phyloP scores from a whole-genome alignment of 805 yeast genomes.

The Myxozyma geophila region DNA sequence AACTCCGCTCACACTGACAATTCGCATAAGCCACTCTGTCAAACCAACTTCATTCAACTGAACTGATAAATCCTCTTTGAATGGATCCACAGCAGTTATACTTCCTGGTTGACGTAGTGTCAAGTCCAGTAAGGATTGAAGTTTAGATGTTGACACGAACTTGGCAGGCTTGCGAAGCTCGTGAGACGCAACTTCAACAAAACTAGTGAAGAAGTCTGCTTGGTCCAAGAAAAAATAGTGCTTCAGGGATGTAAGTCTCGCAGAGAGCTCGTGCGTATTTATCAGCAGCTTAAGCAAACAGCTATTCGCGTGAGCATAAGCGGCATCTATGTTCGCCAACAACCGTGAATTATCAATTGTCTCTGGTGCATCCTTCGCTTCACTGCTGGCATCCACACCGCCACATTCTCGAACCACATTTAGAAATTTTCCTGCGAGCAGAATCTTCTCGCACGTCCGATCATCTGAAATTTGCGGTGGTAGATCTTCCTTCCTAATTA shows the following conservation, averaged over 20 bases:
- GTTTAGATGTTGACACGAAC: slow-evolving; percentile 41
- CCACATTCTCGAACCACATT: slow-evolving; percentile 73
- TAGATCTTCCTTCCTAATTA: slow-evolving; percentile 74
- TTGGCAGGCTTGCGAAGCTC: slow-evolving; percentile 55
- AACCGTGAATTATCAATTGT: slow-evolving; percentile 44
- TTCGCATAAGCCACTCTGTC: slow-evolving; percentile 45
- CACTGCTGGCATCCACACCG: slow-evolving; percentile 42
- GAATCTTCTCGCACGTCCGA: slow-evolving; percentile 61
- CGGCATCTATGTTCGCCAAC: slow-evolving; percentile 59
- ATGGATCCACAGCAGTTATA: slow-evolving; percentile 46
- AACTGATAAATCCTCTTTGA: slow-evolving; percentile 45
- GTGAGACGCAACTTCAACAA: slow-evolving; percentile 55
- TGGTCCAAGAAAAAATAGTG: slow-evolving; percentile 61
- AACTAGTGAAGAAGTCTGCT: slow-evolving; percentile 56
- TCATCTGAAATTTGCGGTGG: slow-evolving; percentile 64
- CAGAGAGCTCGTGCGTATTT: slow-evolving; percentile 60
- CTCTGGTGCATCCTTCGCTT: slow-evolving; percentile 43
- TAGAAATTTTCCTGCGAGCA: slow-evolving; percentile 83
- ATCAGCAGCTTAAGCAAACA: slow-evolving; percentile 61
- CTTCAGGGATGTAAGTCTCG: slow-evolving; percentile 57
- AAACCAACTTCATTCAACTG: slow-evolving; percentile 43
- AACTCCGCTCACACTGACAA: slow-evolving; percentile 46
- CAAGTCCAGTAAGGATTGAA: slow-evolving; percentile 48
- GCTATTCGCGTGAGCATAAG: slow-evolving; percentile 70
- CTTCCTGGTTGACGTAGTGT: slow-evolving; percentile 49